Base-by-base conservation (phyloP, 2,329 filamentous ascomycete species). In the Apiospora rasikravindrae region DNA sequence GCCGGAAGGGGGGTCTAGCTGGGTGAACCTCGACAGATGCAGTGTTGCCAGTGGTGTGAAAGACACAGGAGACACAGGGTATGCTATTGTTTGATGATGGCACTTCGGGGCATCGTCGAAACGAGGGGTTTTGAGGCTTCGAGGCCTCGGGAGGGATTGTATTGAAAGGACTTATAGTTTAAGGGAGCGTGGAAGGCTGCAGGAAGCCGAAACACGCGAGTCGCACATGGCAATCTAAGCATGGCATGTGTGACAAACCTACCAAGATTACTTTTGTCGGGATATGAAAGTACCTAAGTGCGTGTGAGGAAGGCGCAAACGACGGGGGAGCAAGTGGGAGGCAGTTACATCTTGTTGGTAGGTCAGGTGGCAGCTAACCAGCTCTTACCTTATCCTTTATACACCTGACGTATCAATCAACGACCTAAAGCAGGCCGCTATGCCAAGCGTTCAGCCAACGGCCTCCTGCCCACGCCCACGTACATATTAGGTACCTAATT, bases 171-270 rank as follows among this genome's bases (percentile, higher is more conserved):
- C 16, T 64, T 64, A 24, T 64, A n/a, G 57, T 64, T 40, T 40
- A 40, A 22, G 57, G 57, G 57, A 40, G 19, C 40, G 57, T 40
- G 19, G 14, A n/a, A 40, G 19, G 33, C 29, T 40, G 57, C 33
- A 37, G 57, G 57, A 37, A 64, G 57, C 57, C 57, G 57, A 64
- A 64, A 64, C 57, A 40, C 57, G 57, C 57, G 57, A 64, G 57
- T 64, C 57, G 33, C 57, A 64, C 57, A 64, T 64, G 57, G 53
- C 26, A 57, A 57, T 53, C 49, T 29, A 33, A 10, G 16, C 33
- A 33, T 61, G 26, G 53, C 26, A 7, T 61, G 29, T 33, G 10
- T 7, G 51, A 19, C 51, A 57, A 57, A 57, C 26, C 26, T 57
- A 33, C 13, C 45, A 47, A 47, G 16, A 22, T 47, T 47, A 22